Evolutionary conservation across 371 early-diverging fungal species (phyloP), one percentile per base, ranked within the genome.

Genomic region (Mucor mucedo): DNA sequence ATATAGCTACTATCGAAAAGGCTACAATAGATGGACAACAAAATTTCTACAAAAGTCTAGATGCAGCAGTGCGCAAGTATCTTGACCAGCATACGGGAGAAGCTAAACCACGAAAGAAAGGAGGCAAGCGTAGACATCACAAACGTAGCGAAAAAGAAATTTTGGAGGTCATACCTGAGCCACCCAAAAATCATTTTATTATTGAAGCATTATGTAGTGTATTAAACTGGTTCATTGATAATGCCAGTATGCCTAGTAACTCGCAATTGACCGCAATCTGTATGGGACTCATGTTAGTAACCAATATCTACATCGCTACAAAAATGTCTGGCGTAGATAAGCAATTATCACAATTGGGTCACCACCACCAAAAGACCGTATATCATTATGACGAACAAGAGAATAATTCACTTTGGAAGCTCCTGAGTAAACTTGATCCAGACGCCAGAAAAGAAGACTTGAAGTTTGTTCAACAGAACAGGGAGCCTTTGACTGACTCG

Each of bases 21-120:
- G 90, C 91, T 1, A 83, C 89, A 1, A 75, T 77, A 3, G 89
- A 88, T 52, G 91, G 90, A 10, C 83, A 89, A 68, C 78, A 77
- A 53, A 72, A 71, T 14, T 87, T 84, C 42, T 88, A 81, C 58
- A 84, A 83, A 62, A 75, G 75, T 42, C 62, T 88, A 45, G 84
- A 87, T 63, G 78, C 76, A 50, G 82, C 82, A 16, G 69, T 88
- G 29, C 74, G 85, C 33, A 84, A 84, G 35, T 79, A 86, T 65
- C 73, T 84, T 48, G 78, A 65, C 32, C 42, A 63, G 21, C 40
- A 60, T 32, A 42, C 55, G 41, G 44, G 45, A 45, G 47, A 45
- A 13, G 9, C 56, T 16, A 61, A 52, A 9, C 45, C 57, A 28
- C 45, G 47, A 38, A 54, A 59, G 55, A 45, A 62, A 47, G 50